Conservation (phyloP, 2,329 filamentous ascomycete genomes). For the Bertia moriformis region DNA sequence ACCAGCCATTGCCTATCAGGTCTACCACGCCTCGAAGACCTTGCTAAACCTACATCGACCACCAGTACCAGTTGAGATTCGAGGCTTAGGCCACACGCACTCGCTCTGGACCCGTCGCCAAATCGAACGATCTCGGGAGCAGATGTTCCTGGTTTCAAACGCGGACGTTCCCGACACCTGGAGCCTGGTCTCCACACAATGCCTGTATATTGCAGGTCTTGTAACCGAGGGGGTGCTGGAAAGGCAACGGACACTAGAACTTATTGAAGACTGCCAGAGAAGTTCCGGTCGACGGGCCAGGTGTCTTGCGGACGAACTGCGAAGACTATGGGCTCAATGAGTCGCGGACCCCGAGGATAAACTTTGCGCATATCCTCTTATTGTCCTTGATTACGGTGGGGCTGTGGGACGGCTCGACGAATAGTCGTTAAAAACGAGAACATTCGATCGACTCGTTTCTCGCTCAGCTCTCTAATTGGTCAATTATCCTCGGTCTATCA, state of each 20-base stretch:
- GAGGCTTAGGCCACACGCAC: neutral
- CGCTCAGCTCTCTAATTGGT: too few relatives aligned
- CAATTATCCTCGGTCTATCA: too few relatives aligned
- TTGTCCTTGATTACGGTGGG: too few relatives aligned
- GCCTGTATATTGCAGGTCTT: neutral
- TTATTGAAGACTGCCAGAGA: neutral
- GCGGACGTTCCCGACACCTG: neutral
- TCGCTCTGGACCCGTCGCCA: neutral
- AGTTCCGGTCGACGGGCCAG: neutral
- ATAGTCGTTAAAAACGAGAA: too few relatives aligned
- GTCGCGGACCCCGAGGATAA: too few relatives aligned
- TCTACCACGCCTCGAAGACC: neutral
- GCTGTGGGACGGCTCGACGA: too few relatives aligned
- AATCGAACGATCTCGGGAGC: neutral
- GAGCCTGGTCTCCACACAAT: neutral
- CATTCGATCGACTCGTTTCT: too few relatives aligned
- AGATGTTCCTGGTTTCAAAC: neutral
- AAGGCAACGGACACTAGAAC: neutral
- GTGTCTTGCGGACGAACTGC: neutral
- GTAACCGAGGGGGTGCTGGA: neutral
- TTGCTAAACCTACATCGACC: neutral
- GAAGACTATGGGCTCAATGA: neutral
- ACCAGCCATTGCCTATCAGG: neutral
- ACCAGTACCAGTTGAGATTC: neutral
- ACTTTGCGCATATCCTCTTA: too few relatives aligned